Evolutionary conservation across 495 filamentous ascomycete species (phyloP), one percentile per base, ranked within the genome.

Genomic region (Endocarpon pusillum): DNA sequence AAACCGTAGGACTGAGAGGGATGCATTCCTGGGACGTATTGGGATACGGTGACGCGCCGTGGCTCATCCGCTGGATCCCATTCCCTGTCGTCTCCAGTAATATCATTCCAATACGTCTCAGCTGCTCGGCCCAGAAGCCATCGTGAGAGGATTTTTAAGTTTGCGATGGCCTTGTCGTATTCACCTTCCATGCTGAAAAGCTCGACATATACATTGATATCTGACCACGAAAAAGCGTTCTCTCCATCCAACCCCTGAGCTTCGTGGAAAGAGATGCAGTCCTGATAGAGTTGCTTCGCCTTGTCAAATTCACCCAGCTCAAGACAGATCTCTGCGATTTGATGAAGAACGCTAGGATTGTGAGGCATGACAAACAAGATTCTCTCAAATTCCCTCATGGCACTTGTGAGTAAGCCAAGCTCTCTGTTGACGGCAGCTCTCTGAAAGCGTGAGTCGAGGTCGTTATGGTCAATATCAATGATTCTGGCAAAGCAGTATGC

Each of bases 121-220:
- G 64, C 58, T 21, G 62, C 58, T 18, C 89, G 74, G 15, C 81
- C 80, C 20, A 91, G 57, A 18, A 93, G 58, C 85, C 86, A 94
- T 31, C 89, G 64, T 18, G 76, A 66, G 3, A 94, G 45, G 10
- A 58, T 55, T 49, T 78, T 87, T 8, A 89, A 53, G 43, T 74
- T 64, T 15, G 48, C 47, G 4, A 92, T 62, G 7, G 78, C 85
- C 35, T 74, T 61, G 8, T 61, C 53, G 46, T 70, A 75, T 36
- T 66, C 59, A 33, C 64, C 64, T 5, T 71, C 45, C 31, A 73
- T 70, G 9, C 66, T 64, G 41, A 81, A 77, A 16, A 96, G 64
- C 44, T 93, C 84, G 18, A 78, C 65, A 40, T 85, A 92, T 33
- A 85, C 76, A 42, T 84, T 78, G 21, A 87, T 51, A 47, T 94